Conservation (phyloP, 1,284 basidiomycete genomes). For the Tranzscheliella williamsii region DNA sequence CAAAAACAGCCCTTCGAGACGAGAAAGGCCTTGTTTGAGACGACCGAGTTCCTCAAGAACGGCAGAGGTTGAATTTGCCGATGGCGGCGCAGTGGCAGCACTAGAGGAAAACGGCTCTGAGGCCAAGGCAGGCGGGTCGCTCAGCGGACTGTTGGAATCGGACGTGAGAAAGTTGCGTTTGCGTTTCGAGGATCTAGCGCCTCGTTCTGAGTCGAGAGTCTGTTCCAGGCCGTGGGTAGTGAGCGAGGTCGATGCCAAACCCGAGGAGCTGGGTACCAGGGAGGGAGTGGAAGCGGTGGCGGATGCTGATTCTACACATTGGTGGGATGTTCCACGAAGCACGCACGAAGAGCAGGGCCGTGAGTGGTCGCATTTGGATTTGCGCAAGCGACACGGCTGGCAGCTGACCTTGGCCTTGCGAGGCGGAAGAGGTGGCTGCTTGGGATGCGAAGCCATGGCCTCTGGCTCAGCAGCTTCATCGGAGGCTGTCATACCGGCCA, state of each 20-base stretch:
- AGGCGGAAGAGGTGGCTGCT: slow-evolving; percentile 1
- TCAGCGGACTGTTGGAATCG: too few relatives aligned
- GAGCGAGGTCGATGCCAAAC: too few relatives aligned
- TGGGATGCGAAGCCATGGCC: slow-evolving; percentile 4
- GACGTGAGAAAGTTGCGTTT: too few relatives aligned
- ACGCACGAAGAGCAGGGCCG: slow-evolving; percentile 30
- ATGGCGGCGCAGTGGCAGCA: too few relatives aligned
- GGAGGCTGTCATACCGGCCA: too few relatives aligned
- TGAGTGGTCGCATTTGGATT: slow-evolving; percentile 31
- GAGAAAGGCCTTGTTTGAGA: slow-evolving; percentile 13
- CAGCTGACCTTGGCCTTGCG: slow-evolving; percentile 29
- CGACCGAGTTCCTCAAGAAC: slow-evolving; percentile 10
- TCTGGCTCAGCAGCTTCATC: too few relatives aligned
- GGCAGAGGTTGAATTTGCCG: slow-evolving; percentile 1
- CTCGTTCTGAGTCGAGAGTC: too few relatives aligned
- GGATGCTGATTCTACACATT: slow-evolving; percentile 13
- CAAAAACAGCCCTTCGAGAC: slow-evolving; percentile 10
- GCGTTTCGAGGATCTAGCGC: too few relatives aligned
- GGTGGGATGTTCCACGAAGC: slow-evolving; percentile 10
- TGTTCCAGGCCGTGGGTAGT: too few relatives aligned
- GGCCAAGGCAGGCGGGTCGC: too few relatives aligned
- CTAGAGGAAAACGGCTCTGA: too few relatives aligned
- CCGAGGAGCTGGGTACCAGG: too few relatives aligned
- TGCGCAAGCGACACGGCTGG: slow-evolving; percentile 22
- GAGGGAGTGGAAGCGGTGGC: slow-evolving; percentile 1